Evolutionary conservation across 106 monocot species (phyloP).

Genomic region (Hemerocallis citrina): DNA sequence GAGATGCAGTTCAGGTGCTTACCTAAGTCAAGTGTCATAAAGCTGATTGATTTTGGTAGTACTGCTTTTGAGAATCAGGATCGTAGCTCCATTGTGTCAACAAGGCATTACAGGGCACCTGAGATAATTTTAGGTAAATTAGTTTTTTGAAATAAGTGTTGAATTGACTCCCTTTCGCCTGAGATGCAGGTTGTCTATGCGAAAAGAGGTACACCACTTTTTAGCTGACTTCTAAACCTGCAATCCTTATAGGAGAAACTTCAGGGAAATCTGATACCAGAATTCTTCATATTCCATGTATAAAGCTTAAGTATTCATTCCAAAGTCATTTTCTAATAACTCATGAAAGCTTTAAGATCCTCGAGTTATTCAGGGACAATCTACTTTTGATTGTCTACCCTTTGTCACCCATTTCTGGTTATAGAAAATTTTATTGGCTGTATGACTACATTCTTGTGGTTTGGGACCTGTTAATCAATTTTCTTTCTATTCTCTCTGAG

Average conservation of each 20-base stretch:
- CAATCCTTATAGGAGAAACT: constrained; percentile 1
- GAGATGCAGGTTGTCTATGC: constrained; percentile 24
- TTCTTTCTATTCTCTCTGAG: no score
- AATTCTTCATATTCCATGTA: background rate
- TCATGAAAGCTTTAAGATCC: background rate
- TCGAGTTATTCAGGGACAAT: background rate
- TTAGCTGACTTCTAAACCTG: background rate
- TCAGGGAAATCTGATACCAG: background rate
- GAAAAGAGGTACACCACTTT: constrained; percentile 8
- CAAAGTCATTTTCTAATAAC: background rate
- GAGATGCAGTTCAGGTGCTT: constrained; percentile 79
- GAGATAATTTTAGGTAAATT: constrained; percentile 97
- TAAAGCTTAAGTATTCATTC: background rate
- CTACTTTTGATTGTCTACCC: background rate
- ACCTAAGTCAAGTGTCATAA: constrained; percentile 99
- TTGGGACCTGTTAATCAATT: constrained; percentile 8
- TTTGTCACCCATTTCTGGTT: background rate
- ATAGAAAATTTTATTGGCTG: background rate
- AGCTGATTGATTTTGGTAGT: constrained; percentile 99
- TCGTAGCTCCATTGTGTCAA: constrained; percentile 95
- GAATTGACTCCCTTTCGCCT: constrained; percentile 29
- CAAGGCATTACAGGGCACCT: constrained; percentile 99
- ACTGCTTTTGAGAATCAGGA: constrained; percentile 85
- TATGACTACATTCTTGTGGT: background rate
- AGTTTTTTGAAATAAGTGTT: constrained; percentile 35